Base-by-base conservation (phyloP, 345 rosid species). In the Mercurialis annua region DNA sequence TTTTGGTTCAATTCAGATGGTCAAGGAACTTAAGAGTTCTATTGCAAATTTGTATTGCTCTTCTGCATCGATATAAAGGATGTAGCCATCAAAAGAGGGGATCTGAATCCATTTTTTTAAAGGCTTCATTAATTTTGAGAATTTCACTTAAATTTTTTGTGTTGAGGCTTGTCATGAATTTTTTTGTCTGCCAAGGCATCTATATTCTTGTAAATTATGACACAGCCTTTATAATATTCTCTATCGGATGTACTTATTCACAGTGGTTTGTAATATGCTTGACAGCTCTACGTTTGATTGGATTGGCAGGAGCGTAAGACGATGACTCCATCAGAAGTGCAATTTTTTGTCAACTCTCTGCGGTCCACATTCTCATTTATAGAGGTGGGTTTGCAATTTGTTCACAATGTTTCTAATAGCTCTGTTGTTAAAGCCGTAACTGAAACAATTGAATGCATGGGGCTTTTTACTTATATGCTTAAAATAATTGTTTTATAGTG, bases 281-380 rank as follows among this genome's bases (percentile, higher is more conserved):
- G 66, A 51, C 58, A 23, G 16, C 31, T 57, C 59, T 21, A 48
- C 20, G 17, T 10, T 71, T 80, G 42, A 29, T 79, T 85, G 74
- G 75, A 68, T 76, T 74, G 63, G 67, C 89, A 93, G 97, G 98
- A 93, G 70, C 87, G 91, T 73, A 93, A 79, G 84, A 72, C 72
- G 50, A 93, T 89, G 97, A 82, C 67, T 76, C 73, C 86, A 66
- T 76, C 88, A 46, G 97, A 90, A 77, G 84, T 86, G 74, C 91
- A 87, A 56, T 66, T 69, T 58, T 93, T 74, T 59, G 96, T 89
- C 70, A 86, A 87, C 75, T 77, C 84, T 2, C 66, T 94, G 80
- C 83, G 96, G 59, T 87, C 90, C 47, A 82, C 92, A 65, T 93
- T 90, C 81, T 71, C 85, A 1, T 80, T 78, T 68, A 78, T 90